These are phyloP conservation scores for Elaeagnus macrophylla DNA, from an alignment of 306 rosid genomes.

Conservation along the genomic window DNA sequence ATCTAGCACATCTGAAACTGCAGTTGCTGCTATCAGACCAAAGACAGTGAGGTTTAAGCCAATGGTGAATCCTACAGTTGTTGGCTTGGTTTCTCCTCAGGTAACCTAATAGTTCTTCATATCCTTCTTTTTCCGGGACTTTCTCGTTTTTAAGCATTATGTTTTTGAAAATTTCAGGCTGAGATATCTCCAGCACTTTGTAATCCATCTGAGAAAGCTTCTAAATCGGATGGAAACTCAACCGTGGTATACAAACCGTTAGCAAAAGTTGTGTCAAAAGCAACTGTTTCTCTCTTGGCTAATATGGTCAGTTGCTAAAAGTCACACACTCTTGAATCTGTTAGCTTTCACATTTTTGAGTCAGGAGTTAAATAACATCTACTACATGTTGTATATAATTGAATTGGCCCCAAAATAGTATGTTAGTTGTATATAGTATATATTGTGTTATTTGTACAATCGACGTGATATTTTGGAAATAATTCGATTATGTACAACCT, in stretches of 20 bases:
- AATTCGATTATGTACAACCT: no score
- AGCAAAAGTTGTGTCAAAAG: constrained; percentile 72
- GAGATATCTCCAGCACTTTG: constrained; percentile 26
- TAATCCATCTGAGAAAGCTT: constrained; percentile 33
- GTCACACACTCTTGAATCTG: neutral
- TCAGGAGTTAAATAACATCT: no score
- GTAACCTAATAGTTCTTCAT: constrained; percentile 24
- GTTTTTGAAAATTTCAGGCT: constrained; percentile 37
- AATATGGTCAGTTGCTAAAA: constrained; percentile 48
- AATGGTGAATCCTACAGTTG: constrained; percentile 23
- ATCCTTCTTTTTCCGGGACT: constrained; percentile 8
- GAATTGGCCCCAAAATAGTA: no score
- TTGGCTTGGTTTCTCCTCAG: constrained; percentile 52
- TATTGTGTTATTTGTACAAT: no score
- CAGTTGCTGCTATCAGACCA: constrained; percentile 84
- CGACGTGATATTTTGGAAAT: no score
- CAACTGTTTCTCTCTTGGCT: constrained; percentile 78
- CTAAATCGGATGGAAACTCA: constrained; percentile 38
- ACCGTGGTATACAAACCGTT: constrained; percentile 65
- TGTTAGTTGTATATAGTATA: no score
- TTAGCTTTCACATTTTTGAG: neutral
- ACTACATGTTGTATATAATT: no score
- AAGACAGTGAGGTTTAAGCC: constrained; percentile 87
- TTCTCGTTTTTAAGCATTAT: constrained; percentile 20
- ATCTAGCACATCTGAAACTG: constrained; percentile 34